Percentiles rank a stretch among this genome's conserved stretches.
Conservation (phyloP, 2,329 filamentous ascomycete species). For the Sporothrix brasiliensis region DNA sequence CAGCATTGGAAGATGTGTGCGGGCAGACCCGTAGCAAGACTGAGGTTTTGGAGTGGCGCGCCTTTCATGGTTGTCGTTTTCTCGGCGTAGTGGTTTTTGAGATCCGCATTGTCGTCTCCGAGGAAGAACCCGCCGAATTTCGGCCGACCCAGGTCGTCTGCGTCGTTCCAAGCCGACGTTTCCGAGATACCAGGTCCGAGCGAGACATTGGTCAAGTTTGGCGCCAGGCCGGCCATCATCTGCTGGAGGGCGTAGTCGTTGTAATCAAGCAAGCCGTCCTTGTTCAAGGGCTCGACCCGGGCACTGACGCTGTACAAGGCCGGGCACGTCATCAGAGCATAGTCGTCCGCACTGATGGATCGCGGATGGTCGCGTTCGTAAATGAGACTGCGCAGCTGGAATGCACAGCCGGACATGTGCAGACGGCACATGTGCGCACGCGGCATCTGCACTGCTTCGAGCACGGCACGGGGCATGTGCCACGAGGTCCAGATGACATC, state of each 20-base stretch:
- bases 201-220: constrained; percentile 10
- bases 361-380: not conserved
- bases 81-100: not conserved
- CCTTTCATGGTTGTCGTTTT: not conserved
- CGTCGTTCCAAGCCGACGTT: not conserved
- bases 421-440: not conserved
- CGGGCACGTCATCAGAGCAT: not conserved
- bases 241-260: not conserved
- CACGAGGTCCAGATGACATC: not conserved
- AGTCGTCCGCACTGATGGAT: not conserved
- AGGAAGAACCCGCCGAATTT: not conserved
- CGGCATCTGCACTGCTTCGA: not conserved
- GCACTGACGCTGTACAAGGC: not conserved
- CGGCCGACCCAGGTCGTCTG: not conserved
- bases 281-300: not conserved
- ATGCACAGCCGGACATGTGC: not conserved
- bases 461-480: not conserved
- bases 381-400: not conserved
- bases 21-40: not conserved
- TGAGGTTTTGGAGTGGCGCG: not conserved
- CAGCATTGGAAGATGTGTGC: not conserved
- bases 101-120: not conserved
- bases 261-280: not conserved
- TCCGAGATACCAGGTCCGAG: not conserved
- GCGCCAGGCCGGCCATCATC: constrained; percentile 2